Conservation (phyloP, 140 eudicot species). For the Ambrosia hybrid region DNA sequence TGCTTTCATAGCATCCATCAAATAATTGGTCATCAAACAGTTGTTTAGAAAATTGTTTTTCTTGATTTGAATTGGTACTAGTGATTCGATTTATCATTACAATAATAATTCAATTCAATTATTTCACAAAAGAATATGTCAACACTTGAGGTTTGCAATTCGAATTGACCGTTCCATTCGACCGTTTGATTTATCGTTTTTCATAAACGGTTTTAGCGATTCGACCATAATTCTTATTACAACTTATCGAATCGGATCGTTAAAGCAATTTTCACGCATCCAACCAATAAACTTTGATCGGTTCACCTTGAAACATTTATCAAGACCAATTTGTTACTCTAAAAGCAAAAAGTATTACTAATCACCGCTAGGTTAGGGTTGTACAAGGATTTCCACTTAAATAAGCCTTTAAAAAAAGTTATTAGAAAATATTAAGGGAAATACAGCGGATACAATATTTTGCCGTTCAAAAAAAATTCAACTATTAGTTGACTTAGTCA, state of each 20-base stretch:
- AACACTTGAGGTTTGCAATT: background rate
- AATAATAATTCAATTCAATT: background rate
- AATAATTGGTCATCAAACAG: slow-evolving; percentile 1
- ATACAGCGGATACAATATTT: too few relatives aligned
- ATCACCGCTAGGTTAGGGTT: too few relatives aligned
- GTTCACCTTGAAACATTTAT: background rate
- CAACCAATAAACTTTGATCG: background rate
- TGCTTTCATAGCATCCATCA: slow-evolving; percentile 8
- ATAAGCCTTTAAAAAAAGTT: too few relatives aligned
- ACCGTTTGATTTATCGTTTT: too few relatives aligned
- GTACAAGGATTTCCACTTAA: too few relatives aligned
- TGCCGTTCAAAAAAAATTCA: too few relatives aligned
- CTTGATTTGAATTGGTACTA: slow-evolving; percentile 1
- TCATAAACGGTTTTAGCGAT: too few relatives aligned
- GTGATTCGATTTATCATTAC: background rate
- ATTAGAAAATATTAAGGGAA: too few relatives aligned
- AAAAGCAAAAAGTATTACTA: background rate
- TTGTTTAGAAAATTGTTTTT: slow-evolving; percentile 1
- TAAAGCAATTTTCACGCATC: background rate
- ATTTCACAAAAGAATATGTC: background rate
- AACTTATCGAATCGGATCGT: background rate
- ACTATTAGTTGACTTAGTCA: slow-evolving; percentile 4
- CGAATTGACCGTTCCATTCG: too few relatives aligned
- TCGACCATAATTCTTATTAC: too few relatives aligned
- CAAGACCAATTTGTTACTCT: background rate